Conservation (phyloP, 2,329 filamentous ascomycete genomes). For the Fusarium euwallaceae region DNA sequence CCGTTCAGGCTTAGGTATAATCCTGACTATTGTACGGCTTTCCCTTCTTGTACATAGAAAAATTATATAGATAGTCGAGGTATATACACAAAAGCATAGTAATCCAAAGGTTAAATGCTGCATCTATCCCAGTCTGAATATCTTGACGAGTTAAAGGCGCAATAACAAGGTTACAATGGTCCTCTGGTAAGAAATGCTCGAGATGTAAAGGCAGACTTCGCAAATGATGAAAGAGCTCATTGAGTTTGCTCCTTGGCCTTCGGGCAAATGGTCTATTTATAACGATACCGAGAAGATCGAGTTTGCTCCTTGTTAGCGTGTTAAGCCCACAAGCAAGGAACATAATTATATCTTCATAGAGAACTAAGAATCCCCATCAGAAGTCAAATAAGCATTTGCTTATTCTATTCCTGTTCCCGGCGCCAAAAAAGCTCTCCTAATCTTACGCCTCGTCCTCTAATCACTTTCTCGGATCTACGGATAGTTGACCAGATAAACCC, state of each 20-base stretch:
- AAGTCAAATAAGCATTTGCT: too few relatives aligned
- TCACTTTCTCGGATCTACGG: too few relatives aligned
- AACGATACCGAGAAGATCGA: background rate
- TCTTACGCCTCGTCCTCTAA: too few relatives aligned
- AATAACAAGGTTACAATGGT: background rate
- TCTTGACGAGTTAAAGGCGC: background rate
- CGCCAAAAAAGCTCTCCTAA: too few relatives aligned
- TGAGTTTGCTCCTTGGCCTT: background rate
- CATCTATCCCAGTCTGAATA: background rate
- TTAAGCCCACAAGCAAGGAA: too few relatives aligned
- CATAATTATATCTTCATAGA: too few relatives aligned
- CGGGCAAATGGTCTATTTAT: background rate
- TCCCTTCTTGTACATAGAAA: constrained; percentile 20
- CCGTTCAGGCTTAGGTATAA: constrained; percentile 16
- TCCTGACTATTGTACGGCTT: background rate
- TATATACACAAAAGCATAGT: background rate
- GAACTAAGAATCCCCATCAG: too few relatives aligned
- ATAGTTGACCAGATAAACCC: too few relatives aligned
- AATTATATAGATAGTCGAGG: background rate
- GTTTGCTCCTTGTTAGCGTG: too few relatives aligned
- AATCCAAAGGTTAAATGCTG: background rate
- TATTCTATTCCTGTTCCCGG: too few relatives aligned
- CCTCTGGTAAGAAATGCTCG: background rate
- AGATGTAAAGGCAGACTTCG: background rate
- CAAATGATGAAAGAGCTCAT: background rate